These are phyloP conservation scores for Marasmius sp. DNA, from an alignment of 1,284 basidiomycete species.

Conservation along the genomic window DNA sequence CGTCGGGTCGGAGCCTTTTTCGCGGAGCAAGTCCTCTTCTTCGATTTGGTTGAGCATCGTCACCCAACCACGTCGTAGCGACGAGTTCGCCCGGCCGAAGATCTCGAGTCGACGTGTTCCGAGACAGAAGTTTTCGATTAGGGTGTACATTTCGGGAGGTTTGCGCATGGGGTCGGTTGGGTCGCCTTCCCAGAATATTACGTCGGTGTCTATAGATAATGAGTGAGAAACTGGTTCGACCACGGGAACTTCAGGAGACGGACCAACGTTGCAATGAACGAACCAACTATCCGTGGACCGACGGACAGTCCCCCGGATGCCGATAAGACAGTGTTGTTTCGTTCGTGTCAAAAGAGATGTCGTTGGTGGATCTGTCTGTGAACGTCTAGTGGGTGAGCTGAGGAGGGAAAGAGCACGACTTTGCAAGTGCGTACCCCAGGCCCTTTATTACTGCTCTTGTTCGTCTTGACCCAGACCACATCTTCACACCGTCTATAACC, in stretches of 20 bases:
- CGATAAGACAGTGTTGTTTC: conserved; percentile 97
- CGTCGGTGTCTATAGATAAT: conserved; percentile 79
- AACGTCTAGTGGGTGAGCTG: conserved; percentile 9
- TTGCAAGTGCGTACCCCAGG: conserved; percentile 61
- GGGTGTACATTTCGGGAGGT: conserved; percentile 92
- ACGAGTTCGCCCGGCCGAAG: conserved; percentile 75
- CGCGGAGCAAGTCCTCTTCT: conserved; percentile 45
- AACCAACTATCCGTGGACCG: conserved; percentile 93
- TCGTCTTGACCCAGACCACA: conserved; percentile 96
- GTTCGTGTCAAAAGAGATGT: conserved; percentile 84
- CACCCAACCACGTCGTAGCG: conserved; percentile 89
- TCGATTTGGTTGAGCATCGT: conserved; percentile 75
- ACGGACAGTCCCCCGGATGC: conserved; percentile 96
- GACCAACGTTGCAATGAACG: conserved; percentile 96
- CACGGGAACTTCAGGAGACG: conserved; percentile 27
- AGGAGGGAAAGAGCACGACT: conserved; percentile 3
- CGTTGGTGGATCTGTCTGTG: conserved; percentile 77
- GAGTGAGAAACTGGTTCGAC: not conserved
- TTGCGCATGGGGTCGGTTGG: conserved; percentile 76
- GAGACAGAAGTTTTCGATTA: conserved; percentile 98
- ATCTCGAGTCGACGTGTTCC: conserved; percentile 91
- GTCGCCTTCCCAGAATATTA: conserved; percentile 94
- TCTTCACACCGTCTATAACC: conserved; percentile 96
- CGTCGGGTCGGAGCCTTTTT: conserved; percentile 24
- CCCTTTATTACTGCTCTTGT: conserved; percentile 65